Conservation (phyloP, 805 yeast genomes). For the Yarrowia alimentaria region DNA sequence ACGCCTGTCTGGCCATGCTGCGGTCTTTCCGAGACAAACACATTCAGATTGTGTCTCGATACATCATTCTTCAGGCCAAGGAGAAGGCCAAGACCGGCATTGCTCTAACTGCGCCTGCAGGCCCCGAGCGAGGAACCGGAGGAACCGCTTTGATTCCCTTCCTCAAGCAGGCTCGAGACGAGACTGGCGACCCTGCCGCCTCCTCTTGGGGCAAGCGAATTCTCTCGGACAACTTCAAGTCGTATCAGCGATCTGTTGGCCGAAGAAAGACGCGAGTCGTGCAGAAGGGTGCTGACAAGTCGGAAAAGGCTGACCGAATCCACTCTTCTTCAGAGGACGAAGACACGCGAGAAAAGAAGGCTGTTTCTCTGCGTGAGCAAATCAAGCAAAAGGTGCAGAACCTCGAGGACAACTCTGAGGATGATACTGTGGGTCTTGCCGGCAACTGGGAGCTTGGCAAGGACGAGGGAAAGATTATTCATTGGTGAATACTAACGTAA, state of each 20-base stretch:
- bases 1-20: constrained; percentile 85
- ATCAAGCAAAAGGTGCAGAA: constrained; percentile 23
- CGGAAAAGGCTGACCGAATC: no score
- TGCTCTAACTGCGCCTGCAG: constrained; percentile 43
- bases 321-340: constrained; percentile 16
- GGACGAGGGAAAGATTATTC: constrained; percentile 25
- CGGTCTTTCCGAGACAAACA: constrained; percentile 89
- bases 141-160: constrained; percentile 91
- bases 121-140: constrained; percentile 78
- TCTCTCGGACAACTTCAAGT: constrained; percentile 34
- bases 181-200: constrained; percentile 91
- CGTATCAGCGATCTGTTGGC: constrained; percentile 19
- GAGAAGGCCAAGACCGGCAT: constrained; percentile 56
- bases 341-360: constrained; percentile 12
- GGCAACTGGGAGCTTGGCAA: constrained; percentile 26
- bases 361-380: constrained; percentile 6
- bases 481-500: constrained; percentile 20
- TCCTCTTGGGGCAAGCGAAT: constrained; percentile 83
- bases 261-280: constrained; percentile 6
- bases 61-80: constrained; percentile 71
- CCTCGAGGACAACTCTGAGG: constrained; percentile 13
- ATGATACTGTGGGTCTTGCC: constrained; percentile 20
- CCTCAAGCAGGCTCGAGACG: constrained; percentile 92
- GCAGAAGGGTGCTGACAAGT: constrained; percentile 2
- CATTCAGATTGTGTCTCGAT: constrained; percentile 87